phyloP scores from a whole-genome alignment of 2,329 filamentous ascomycete genomes.

The Neobulgaria alba region DNA sequence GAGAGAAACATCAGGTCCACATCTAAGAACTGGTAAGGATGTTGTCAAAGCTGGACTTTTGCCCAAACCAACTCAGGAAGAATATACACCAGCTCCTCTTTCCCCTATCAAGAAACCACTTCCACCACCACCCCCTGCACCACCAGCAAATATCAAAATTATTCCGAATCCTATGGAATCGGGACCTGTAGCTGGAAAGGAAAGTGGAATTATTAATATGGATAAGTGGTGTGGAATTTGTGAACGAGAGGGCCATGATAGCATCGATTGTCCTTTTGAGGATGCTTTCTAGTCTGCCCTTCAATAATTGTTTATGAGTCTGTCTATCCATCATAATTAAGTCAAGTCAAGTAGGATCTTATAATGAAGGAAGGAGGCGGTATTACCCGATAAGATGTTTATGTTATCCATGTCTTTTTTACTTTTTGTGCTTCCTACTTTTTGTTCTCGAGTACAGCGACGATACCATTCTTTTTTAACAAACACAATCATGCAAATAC shows the following conservation, averaged over 20 bases:
- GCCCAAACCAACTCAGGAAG: conserved; percentile 31
- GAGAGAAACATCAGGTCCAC: background rate
- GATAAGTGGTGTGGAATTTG: conserved; percentile 96
- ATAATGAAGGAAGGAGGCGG: no score
- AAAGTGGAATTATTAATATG: conserved; percentile 68
- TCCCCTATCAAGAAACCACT: conserved; percentile 39
- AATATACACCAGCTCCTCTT: conserved; percentile 46
- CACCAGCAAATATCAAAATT: conserved; percentile 36
- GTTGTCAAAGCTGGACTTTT: conserved; percentile 33
- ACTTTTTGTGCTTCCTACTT: background rate
- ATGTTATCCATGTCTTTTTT: conserved; percentile 4
- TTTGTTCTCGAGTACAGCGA: conserved; percentile 19
- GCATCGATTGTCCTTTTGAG: conserved; percentile 89
- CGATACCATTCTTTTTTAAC: conserved; percentile 24
- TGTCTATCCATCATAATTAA: background rate
- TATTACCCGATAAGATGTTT: no score
- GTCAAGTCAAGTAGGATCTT: no score
- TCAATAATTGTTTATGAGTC: no score
- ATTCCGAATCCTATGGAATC: conserved; percentile 55
- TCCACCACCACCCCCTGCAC: conserved; percentile 26
- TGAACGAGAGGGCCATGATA: conserved; percentile 92
- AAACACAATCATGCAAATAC: no score
- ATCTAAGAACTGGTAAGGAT: conserved; percentile 30
- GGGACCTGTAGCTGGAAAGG: conserved; percentile 67
- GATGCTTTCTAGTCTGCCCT: conserved; percentile 66